phyloP scores from a whole-genome alignment of 371 early-diverging fungal genomes.

The Circinella minor region DNA sequence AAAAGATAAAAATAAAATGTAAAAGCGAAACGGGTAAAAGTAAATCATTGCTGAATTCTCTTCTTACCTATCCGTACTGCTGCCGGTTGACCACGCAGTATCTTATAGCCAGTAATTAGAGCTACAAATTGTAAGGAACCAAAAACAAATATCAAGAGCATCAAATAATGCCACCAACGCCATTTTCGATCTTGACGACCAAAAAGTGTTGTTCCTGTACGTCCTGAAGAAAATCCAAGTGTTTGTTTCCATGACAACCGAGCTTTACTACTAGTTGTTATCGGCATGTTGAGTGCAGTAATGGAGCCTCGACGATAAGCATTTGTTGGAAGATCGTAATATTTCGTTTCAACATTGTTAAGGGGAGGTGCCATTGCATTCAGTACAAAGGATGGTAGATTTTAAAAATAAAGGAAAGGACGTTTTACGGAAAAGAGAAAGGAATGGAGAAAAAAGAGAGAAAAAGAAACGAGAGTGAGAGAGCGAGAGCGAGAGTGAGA shows the following conservation, averaged over 20 bases:
- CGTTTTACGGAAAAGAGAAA: slow-evolving; percentile 8
- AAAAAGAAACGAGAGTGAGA: slow-evolving; percentile 5
- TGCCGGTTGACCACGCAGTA: slow-evolving; percentile 41
- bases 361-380: slow-evolving; percentile 19
- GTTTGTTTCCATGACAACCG: slow-evolving; percentile 14
- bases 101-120: slow-evolving; percentile 40
- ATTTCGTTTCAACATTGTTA: slow-evolving; percentile 25
- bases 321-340: slow-evolving; percentile 20
- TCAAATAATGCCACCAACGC: slow-evolving; percentile 57
- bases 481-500: background rate
- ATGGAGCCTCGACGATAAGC: slow-evolving; percentile 15
- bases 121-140: slow-evolving; percentile 39
- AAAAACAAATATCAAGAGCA: slow-evolving; percentile 37
- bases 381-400: background rate
- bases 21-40: background rate
- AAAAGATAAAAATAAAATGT: too few relatives aligned
- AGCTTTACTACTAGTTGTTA: background rate
- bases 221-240: background rate
- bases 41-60: background rate
- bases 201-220: slow-evolving; percentile 11
- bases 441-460: slow-evolving; percentile 9
- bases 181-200: slow-evolving; percentile 28
- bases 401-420: background rate
- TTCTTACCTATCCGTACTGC: slow-evolving; percentile 48
- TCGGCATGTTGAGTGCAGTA: slow-evolving; percentile 1